Evolutionary conservation across 208 protist genomes (phyloP), one percentile per base, ranked within the genome.

Genomic region (Herpetomonas samuelpessoai): DNA sequence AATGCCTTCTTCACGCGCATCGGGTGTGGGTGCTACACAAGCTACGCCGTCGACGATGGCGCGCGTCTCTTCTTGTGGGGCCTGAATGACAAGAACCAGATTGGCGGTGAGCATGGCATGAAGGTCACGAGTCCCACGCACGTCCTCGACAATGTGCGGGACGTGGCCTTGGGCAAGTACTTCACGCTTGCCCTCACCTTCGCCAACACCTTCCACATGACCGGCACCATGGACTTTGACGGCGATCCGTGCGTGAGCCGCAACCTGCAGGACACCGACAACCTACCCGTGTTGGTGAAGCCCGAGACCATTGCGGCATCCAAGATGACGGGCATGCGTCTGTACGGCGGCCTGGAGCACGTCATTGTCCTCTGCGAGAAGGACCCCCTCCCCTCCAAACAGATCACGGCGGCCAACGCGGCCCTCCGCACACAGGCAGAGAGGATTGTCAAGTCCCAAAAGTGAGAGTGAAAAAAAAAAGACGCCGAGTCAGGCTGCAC

Each of bases 61-160:
- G 81, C 73, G 35, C 76, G 60, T 31, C 60, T 94, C 28, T 94
- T 81, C 59, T 59, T 91, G 18, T 91, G 87, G 87, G 83, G 83
- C 19, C 77, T 79, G 29, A 94, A 94, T 49, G 79, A 84, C 24
- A 57, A 72, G 52, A 58, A 49, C 28, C 82, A 87, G 60, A 71
- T 92, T 6, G 81, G 80, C 12, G 25, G 62, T 28, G 27, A 24
- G 48, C 50, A 53, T 16, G 31, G 54, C 12, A 44, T 22, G 18
- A 24, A 29, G 41, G 66, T 82, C 26, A 39, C 50, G 7, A 55
- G 54, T 22, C 86, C 86, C 31, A 79, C 69, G 41, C 46, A 69
- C 50, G 78, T 83, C 26, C 48, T 89, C 14, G 70, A 82, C 66
- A 70, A 87, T 46, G 83, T 93, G 65, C 77, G 77, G n/a, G 82